Percentiles rank a stretch among this genome's conserved stretches.
phyloP scores from a whole-genome alignment of 306 rosid genomes.

The Sophora flavescens region DNA sequence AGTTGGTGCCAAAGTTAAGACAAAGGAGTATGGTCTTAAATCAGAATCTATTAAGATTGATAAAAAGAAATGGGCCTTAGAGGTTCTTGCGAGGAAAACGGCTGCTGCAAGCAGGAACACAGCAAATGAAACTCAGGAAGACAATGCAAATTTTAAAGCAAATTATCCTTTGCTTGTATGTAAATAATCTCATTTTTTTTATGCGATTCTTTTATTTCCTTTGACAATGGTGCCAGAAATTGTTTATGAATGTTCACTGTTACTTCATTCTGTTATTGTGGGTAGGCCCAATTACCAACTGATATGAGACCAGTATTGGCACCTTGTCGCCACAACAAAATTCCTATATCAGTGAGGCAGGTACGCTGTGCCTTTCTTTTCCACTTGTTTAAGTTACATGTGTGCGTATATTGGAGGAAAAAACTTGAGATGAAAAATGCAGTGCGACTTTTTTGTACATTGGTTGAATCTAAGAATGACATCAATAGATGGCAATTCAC shows the following conservation, averaged over 20 bases:
- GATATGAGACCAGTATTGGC: slow-evolving; percentile 90
- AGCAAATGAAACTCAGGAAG: slow-evolving; percentile 65
- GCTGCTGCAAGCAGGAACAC: slow-evolving; percentile 59
- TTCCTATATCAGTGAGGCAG: slow-evolving; percentile 91
- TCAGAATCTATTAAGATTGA: slow-evolving; percentile 65
- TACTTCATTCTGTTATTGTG: slow-evolving; percentile 55
- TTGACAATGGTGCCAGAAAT: slow-evolving; percentile 35
- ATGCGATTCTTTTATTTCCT: slow-evolving; percentile 37
- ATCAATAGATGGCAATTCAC: slow-evolving; percentile 29
- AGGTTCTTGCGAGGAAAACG: slow-evolving; percentile 88
- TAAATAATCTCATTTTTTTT: slow-evolving; percentile 46
- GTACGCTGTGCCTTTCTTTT: slow-evolving; percentile 55
- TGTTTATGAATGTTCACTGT: slow-evolving; percentile 41
- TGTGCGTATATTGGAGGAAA: slow-evolving; percentile 1
- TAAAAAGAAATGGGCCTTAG: slow-evolving; percentile 95
- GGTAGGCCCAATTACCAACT: slow-evolving; percentile 87
- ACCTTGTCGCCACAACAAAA: slow-evolving; percentile 75
- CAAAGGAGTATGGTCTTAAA: slow-evolving; percentile 57
- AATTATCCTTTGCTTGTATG: slow-evolving; percentile 91
- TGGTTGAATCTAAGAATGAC: slow-evolving; percentile 13
- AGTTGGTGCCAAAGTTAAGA: slow-evolving; percentile 57
- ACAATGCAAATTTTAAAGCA: slow-evolving; percentile 67
- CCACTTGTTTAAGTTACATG: slow-evolving; percentile 19
- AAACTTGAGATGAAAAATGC: slow-evolving; percentile 25
- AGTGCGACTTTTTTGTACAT: slow-evolving; percentile 1